Conservation (phyloP, 768 basidiomycete species). For the Termitomyces sp. region DNA sequence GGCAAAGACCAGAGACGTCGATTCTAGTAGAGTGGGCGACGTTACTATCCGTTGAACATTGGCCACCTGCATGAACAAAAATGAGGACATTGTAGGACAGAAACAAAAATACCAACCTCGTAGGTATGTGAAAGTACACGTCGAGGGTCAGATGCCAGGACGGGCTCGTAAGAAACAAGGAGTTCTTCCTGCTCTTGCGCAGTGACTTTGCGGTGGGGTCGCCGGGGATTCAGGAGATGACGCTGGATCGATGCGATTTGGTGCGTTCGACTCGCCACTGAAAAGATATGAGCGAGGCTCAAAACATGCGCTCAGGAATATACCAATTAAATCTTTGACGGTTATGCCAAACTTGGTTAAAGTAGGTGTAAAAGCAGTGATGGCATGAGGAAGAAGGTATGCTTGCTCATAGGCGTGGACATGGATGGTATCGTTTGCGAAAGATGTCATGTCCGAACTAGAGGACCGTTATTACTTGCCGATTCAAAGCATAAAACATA, state of each 20-base stretch:
- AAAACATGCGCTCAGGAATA: slow-evolving; percentile 15
- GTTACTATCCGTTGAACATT: slow-evolving; percentile 67
- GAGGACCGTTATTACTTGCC: not conserved
- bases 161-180: slow-evolving; percentile 79
- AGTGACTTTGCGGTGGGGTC: slow-evolving; percentile 73
- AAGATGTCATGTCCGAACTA: slow-evolving; percentile 41
- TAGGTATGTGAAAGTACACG: slow-evolving; percentile 46
- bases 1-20: slow-evolving; percentile 83
- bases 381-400: slow-evolving; percentile 62
- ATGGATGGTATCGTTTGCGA: slow-evolving; percentile 44
- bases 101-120: slow-evolving; percentile 22
- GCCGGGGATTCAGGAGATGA: slow-evolving; percentile 73
- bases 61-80: slow-evolving; percentile 45
- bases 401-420: slow-evolving; percentile 62
- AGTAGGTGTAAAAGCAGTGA: slow-evolving; percentile 70
- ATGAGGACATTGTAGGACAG: not conserved
- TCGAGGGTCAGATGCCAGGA: slow-evolving; percentile 66
- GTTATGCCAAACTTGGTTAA: slow-evolving; percentile 87
- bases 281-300: not conserved
- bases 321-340: slow-evolving; percentile 81
- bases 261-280: slow-evolving; percentile 73
- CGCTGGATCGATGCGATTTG: slow-evolving; percentile 74
- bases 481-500: slow-evolving; percentile 23
- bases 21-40: slow-evolving; percentile 83
- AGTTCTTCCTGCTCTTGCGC: slow-evolving; percentile 79